Evolutionary conservation across 371 early-diverging fungal species (phyloP).

Genomic region (Coelomomyces lativittatus): DNA sequence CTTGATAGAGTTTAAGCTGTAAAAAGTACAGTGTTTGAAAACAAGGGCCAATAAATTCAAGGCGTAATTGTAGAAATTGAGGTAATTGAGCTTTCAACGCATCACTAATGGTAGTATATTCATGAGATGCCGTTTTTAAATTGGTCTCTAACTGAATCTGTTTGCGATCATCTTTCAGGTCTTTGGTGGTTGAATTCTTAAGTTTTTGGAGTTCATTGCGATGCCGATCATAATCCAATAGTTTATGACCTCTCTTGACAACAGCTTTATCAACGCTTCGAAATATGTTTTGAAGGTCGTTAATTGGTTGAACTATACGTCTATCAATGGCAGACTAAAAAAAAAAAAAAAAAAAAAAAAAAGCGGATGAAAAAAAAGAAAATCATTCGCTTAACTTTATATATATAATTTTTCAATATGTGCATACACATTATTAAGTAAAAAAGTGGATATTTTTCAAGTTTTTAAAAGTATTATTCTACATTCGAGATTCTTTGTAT

Average conservation of each 20-base stretch:
- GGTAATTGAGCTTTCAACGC: conserved; percentile 51
- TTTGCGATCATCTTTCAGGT: conserved; percentile 35
- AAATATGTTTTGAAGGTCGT: conserved; percentile 44
- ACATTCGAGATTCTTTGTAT: conserved; percentile 48
- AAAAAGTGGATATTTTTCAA: neutral
- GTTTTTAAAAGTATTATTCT: neutral
- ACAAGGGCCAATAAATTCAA: conserved; percentile 51
- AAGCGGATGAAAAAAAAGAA: neutral
- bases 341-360: neutral
- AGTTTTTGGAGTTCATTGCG: conserved; percentile 46
- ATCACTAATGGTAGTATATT: conserved; percentile 51
- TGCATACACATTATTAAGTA: neutral
- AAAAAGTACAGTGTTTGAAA: conserved; percentile 48
- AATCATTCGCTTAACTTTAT: neutral
- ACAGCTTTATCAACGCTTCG: conserved; percentile 51
- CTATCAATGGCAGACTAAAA: conserved; percentile 47
- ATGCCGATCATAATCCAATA: conserved; percentile 67
- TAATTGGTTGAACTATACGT: conserved; percentile 46
- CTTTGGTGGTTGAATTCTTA: conserved; percentile 6
- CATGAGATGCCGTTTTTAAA: conserved; percentile 51
- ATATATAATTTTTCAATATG: neutral
- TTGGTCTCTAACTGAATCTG: conserved; percentile 40
- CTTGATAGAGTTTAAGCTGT: conserved; percentile 44
- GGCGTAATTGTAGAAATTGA: conserved; percentile 30
- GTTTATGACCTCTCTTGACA: conserved; percentile 59